These are phyloP conservation scores for Grifola frondosa DNA, from an alignment of 1,284 basidiomycete genomes.

Conservation along the genomic window DNA sequence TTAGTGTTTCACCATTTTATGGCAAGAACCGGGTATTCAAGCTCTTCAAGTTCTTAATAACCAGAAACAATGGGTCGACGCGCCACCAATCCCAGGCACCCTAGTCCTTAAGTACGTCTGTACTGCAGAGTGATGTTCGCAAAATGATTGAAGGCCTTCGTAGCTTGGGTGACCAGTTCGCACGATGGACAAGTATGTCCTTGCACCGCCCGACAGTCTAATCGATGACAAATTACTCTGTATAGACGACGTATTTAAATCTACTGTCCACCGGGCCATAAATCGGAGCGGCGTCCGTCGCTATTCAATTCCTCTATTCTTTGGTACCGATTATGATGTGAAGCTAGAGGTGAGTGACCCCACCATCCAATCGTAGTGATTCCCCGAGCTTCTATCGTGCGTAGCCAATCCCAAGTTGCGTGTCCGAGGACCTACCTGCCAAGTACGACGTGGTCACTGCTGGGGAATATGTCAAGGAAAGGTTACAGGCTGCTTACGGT, in stretches of 20 bases:
- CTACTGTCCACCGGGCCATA: constrained; percentile 79
- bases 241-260: constrained; percentile 82
- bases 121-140: too few species aligned
- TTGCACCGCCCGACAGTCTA: neutral
- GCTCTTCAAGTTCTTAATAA: constrained; percentile 58
- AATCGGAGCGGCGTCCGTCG: constrained; percentile 69
- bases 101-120: constrained; percentile 65
- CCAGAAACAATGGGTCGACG: constrained; percentile 52
- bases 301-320: constrained; percentile 81
- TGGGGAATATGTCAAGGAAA: constrained; percentile 68
- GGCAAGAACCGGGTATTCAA: constrained; percentile 61
- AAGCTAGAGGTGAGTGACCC: constrained; percentile 60
- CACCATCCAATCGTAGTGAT: neutral
- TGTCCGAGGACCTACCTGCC: constrained; percentile 57
- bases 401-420: constrained; percentile 70
- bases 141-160: neutral
- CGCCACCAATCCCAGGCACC: constrained; percentile 49
- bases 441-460: constrained; percentile 70
- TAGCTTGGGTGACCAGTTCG: constrained; percentile 81
- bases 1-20: constrained; percentile 84
- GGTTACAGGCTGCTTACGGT: constrained; percentile 62
- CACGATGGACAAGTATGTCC: constrained; percentile 79
- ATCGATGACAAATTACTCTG: neutral
- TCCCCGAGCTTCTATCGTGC: neutral
- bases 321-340: constrained; percentile 75